Conservation (phyloP, 2,329 filamentous ascomycete species). For the Torrubiella hemipterigena region DNA sequence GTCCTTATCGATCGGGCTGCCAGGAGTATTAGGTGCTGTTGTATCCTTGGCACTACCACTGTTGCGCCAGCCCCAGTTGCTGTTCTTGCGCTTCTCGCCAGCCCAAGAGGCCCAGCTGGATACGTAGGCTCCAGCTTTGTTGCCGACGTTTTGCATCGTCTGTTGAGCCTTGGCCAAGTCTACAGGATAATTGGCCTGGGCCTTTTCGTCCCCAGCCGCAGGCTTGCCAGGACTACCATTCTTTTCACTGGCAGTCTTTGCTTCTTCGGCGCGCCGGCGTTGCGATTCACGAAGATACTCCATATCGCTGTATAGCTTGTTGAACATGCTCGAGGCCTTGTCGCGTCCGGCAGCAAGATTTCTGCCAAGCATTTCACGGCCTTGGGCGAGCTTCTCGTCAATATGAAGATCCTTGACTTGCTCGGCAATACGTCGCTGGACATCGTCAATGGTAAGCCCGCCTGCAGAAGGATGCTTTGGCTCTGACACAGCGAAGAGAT, state of each 20-base stretch:
- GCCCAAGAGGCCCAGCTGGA: slow-evolving; percentile 60
- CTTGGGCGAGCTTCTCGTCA: slow-evolving; percentile 77
- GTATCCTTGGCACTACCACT: slow-evolving; percentile 15
- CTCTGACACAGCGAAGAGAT: slow-evolving; percentile 89
- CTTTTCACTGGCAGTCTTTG: slow-evolving; percentile 15
- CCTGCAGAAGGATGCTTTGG: slow-evolving; percentile 89
- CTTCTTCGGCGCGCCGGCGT: slow-evolving; percentile 27
- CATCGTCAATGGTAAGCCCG: slow-evolving; percentile 84
- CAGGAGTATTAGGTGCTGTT: slow-evolving; percentile 19
- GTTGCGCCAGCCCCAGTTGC: slow-evolving; percentile 32
- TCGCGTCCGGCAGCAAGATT: slow-evolving; percentile 81
- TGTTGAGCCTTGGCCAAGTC: slow-evolving; percentile 30
- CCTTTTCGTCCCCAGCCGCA: slow-evolving; percentile 12
- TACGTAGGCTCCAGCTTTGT: slow-evolving; percentile 51
- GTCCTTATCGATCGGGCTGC: slow-evolving; percentile 23
- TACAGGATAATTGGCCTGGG: slow-evolving; percentile 10
- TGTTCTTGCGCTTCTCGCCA: slow-evolving; percentile 59
- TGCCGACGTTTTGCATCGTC: slow-evolving; percentile 34
- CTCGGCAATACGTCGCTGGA: slow-evolving; percentile 78
- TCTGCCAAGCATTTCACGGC: slow-evolving; percentile 74
- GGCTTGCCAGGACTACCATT: slow-evolving; percentile 9
- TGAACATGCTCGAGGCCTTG: slow-evolving; percentile 79
- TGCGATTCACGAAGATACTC: slow-evolving; percentile 46
- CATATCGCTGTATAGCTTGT: slow-evolving; percentile 81
- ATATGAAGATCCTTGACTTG: slow-evolving; percentile 91